phyloP scores from a whole-genome alignment of 2,329 filamentous ascomycete species.

The Ophiostoma tasmaniense region DNA sequence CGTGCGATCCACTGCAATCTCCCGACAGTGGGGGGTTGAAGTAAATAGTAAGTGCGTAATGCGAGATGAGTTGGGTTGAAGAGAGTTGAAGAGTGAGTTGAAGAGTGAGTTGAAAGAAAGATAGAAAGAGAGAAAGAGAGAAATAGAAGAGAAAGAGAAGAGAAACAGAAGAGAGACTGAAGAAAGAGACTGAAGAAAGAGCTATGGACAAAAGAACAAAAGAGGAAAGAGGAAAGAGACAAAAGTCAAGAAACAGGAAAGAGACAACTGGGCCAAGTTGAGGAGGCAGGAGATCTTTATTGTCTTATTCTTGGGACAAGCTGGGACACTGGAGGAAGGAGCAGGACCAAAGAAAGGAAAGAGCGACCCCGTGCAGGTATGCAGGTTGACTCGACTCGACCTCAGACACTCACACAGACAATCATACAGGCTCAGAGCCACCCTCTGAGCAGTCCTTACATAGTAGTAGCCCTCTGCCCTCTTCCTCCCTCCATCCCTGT shows the following conservation, averaged over 20 bases:
- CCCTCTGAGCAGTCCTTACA: too few relatives aligned
- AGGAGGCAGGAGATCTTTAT: not conserved
- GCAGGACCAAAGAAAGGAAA: not conserved
- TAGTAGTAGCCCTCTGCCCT: not conserved
- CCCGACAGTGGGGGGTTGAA: not conserved
- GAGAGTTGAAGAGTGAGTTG: not conserved
- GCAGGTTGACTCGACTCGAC: not conserved
- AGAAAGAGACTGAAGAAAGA: not conserved
- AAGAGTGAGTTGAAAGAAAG: not conserved
- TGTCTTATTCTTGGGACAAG: not conserved
- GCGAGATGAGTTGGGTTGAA: not conserved
- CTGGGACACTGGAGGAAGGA: not conserved
- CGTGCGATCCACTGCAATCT: conserved; percentile 8
- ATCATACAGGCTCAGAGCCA: not conserved
- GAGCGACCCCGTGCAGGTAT: not conserved
- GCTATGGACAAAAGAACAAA: not conserved
- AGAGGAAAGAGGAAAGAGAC: not conserved
- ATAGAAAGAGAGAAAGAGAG: not conserved
- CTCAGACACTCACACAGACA: not conserved
- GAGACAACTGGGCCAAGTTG: not conserved
- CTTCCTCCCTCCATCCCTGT: conserved; percentile 7
- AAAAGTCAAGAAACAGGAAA: not conserved
- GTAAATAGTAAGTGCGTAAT: not conserved
- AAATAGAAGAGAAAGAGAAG: not conserved
- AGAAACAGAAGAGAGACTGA: not conserved